Evolutionary conservation across 768 basidiomycete genomes (phyloP).

Genomic region (Rhizopogon roseolus): DNA sequence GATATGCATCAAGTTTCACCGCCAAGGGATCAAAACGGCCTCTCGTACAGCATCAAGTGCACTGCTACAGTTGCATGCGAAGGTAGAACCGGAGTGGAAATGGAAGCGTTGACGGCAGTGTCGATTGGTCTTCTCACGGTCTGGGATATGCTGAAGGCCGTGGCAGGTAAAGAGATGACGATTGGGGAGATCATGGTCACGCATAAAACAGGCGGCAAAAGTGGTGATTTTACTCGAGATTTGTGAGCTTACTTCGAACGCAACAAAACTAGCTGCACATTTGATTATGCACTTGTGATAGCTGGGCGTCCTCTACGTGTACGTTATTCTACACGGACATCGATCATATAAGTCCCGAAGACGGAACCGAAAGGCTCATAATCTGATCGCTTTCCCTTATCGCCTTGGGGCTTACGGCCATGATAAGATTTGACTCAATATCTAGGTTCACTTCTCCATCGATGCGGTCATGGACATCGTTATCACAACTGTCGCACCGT

Average conservation of each 20-base stretch:
- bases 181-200: conserved; percentile 65
- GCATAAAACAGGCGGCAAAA: conserved; percentile 69
- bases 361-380: too few relatives aligned
- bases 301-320: too few relatives aligned
- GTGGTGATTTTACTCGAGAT: conserved; percentile 55
- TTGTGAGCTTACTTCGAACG: neutral
- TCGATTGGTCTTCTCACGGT: conserved; percentile 74
- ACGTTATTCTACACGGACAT: too few relatives aligned
- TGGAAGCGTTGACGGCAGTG: conserved; percentile 90
- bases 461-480: too few relatives aligned
- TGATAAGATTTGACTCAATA: too few relatives aligned
- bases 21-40: neutral
- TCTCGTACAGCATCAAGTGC: conserved; percentile 52
- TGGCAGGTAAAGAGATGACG: conserved; percentile 83
- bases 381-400: too few relatives aligned
- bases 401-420: too few relatives aligned
- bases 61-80: conserved; percentile 67
- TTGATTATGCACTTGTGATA: too few relatives aligned
- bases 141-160: conserved; percentile 93
- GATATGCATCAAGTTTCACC: neutral
- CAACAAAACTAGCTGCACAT: too few relatives aligned
- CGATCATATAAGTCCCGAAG: too few relatives aligned
- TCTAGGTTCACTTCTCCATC: too few relatives aligned
- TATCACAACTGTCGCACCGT: too few relatives aligned
- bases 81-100: conserved; percentile 85